Conservation (phyloP, 2,329 filamentous ascomycete species). For the Nemania sp. region DNA sequence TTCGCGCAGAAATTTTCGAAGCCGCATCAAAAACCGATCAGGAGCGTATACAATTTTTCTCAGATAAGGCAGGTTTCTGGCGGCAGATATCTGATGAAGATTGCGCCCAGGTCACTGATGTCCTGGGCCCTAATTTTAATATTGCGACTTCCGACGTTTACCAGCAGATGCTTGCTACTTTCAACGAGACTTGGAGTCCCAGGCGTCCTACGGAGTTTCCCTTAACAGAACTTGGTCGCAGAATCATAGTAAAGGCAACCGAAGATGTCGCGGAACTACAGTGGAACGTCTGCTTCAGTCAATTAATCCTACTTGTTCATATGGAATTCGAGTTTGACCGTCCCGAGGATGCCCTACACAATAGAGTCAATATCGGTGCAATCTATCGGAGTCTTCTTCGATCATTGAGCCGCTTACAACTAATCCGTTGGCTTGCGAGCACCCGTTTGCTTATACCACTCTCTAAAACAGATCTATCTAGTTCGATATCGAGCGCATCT, state of each 20-base stretch:
- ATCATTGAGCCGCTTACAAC: constrained; percentile 72
- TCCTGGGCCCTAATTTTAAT: constrained; percentile 68
- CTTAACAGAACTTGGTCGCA: constrained; percentile 76
- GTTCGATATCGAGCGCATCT: constrained; percentile 40
- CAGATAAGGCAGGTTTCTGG: constrained; percentile 76
- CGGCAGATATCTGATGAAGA: constrained; percentile 82
- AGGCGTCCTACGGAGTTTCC: constrained; percentile 42
- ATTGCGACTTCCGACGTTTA: constrained; percentile 61
- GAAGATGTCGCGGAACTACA: constrained; percentile 77
- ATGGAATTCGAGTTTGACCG: constrained; percentile 82
- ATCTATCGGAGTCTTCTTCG: constrained; percentile 71
- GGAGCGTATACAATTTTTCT: constrained; percentile 77
- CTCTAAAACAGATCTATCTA: constrained; percentile 45
- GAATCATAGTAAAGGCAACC: constrained; percentile 72
- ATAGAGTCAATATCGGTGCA: constrained; percentile 65
- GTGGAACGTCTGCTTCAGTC: constrained; percentile 75
- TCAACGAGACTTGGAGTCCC: constrained; percentile 48
- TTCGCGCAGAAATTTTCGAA: constrained; percentile 74
- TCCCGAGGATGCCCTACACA: constrained; percentile 66
- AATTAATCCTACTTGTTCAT: constrained; percentile 81
- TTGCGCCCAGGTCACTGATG: constrained; percentile 68
- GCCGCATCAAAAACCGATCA: constrained; percentile 70
- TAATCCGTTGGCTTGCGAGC: constrained; percentile 70
- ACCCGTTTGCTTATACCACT: constrained; percentile 59
- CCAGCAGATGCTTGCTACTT: constrained; percentile 52